Conservation (phyloP, 202 grass and related monocot genomes). For the Hordeum pubiflorum region DNA sequence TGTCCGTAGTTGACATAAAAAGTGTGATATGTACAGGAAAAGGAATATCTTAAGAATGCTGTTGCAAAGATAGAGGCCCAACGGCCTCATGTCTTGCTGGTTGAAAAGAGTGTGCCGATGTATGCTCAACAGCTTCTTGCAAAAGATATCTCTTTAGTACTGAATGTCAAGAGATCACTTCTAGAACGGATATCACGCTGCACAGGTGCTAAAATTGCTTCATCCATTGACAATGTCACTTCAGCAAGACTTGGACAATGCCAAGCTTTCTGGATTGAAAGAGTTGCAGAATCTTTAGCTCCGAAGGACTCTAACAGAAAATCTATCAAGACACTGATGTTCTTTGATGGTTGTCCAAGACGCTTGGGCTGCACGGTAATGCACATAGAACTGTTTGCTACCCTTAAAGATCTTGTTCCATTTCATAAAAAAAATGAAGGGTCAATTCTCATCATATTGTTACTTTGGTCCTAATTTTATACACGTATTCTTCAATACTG, state of each 20-base stretch:
- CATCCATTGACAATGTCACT: slow-evolving; percentile 56
- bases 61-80: slow-evolving; percentile 69
- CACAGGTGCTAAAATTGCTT: slow-evolving; percentile 74
- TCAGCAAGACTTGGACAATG: slow-evolving; percentile 63
- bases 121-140: slow-evolving; percentile 84
- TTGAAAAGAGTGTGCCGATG: slow-evolving; percentile 88
- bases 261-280: slow-evolving; percentile 78
- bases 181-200: slow-evolving; percentile 87
- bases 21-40: slow-evolving; percentile 47
- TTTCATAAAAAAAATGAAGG: background rate
- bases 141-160: slow-evolving; percentile 85
- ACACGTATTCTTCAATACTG: background rate
- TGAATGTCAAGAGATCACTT: slow-evolving; percentile 88
- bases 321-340: slow-evolving; percentile 83
- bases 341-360: slow-evolving; percentile 94
- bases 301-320: slow-evolving; percentile 55
- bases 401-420: slow-evolving; percentile 6
- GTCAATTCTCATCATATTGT: background rate
- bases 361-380: slow-evolving; percentile 97
- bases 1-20: slow-evolving; percentile 24
- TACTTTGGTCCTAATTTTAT: background rate
- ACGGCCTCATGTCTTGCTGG: slow-evolving; percentile 74
- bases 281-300: slow-evolving; percentile 43
- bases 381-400: slow-evolving; percentile 6
- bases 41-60: slow-evolving; percentile 68